phyloP scores from a whole-genome alignment of 345 rosid genomes.

The Linum tenue region DNA sequence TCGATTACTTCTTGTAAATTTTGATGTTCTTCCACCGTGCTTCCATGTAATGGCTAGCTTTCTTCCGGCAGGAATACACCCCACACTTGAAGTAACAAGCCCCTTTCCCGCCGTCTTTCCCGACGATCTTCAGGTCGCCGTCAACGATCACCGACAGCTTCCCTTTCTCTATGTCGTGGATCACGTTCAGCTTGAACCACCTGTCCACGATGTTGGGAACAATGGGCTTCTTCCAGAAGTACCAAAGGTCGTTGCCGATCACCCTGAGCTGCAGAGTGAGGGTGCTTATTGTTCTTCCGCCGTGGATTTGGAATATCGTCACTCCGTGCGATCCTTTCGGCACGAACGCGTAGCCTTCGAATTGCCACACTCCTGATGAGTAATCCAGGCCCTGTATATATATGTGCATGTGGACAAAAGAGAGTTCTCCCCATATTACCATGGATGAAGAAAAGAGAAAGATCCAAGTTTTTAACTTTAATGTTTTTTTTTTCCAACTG shows the following conservation, averaged over 20 bases:
- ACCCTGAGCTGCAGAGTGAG: slow-evolving; percentile 14
- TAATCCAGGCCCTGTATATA: slow-evolving; percentile 14
- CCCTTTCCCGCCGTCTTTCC: slow-evolving; percentile 4
- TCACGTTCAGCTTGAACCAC: slow-evolving; percentile 22
- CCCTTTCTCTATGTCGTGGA: slow-evolving; percentile 22
- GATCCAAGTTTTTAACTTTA: too few relatives aligned
- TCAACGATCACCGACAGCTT: slow-evolving; percentile 22
- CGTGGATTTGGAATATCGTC: slow-evolving; percentile 17
- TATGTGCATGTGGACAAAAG: too few relatives aligned
- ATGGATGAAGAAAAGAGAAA: too few relatives aligned
- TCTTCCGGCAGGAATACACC: neutral
- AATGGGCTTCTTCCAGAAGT: slow-evolving; percentile 11
- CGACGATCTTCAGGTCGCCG: slow-evolving; percentile 16
- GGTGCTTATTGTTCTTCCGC: slow-evolving; percentile 16
- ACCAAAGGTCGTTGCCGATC: slow-evolving; percentile 16
- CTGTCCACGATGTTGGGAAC: slow-evolving; percentile 17
- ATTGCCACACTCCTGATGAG: slow-evolving; percentile 19
- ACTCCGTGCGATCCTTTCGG: slow-evolving; percentile 16
- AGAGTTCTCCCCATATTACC: too few relatives aligned
- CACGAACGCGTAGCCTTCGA: slow-evolving; percentile 8
- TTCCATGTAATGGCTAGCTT: neutral
- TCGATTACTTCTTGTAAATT: neutral
- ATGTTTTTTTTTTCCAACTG: too few relatives aligned
- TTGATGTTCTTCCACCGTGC: neutral
- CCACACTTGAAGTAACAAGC: neutral